These are phyloP conservation scores for Canavalia gladiata DNA, from an alignment of 306 rosid species.

Conservation along the genomic window DNA sequence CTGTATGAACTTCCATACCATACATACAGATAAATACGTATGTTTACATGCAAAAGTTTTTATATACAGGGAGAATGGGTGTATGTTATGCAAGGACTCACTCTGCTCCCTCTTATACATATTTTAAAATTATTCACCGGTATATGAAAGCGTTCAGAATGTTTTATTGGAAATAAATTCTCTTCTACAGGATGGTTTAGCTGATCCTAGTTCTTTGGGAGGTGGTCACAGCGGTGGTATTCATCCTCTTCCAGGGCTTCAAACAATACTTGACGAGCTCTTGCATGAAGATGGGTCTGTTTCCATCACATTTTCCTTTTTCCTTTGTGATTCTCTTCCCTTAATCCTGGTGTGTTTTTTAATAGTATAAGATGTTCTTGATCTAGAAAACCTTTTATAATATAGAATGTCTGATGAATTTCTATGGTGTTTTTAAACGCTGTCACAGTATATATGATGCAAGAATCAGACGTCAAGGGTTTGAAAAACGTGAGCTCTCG, in stretches of 20 bases:
- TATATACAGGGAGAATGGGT: neutral
- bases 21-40: too few species aligned
- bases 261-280: constrained; percentile 79
- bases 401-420: neutral
- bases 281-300: constrained; percentile 83
- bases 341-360: too few species aligned
- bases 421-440: constrained; percentile 20
- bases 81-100: neutral
- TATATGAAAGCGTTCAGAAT: neutral
- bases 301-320: neutral
- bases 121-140: neutral
- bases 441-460: constrained; percentile 72
- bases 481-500: constrained; percentile 94
- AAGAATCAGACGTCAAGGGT: constrained; percentile 85
- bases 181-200: constrained; percentile 61
- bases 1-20: neutral
- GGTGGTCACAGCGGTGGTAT: constrained; percentile 49
- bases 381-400: neutral
- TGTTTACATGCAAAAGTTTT: neutral
- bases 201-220: constrained; percentile 56
- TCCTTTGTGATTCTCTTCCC: neutral
- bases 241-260: constrained; percentile 95
- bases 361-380: too few species aligned
- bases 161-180: neutral
- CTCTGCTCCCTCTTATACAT: neutral